phyloP scores from a whole-genome alignment of 2,329 filamentous ascomycete genomes.

The Thielaviopsis punctulata region DNA sequence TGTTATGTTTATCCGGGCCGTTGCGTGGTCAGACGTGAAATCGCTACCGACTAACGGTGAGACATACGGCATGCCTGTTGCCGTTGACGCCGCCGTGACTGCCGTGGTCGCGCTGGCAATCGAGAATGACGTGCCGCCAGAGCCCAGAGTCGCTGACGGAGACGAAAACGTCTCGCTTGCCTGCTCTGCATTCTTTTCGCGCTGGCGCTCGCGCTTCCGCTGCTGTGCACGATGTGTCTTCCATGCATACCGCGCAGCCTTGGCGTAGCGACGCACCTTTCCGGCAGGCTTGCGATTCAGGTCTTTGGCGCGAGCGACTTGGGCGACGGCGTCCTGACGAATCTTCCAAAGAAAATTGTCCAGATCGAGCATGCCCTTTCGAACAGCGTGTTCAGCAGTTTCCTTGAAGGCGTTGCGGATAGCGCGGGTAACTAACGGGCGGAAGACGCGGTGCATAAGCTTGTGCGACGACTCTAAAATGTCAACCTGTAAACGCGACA shows the following conservation, averaged over 20 bases:
- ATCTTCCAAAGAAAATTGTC: constrained; percentile 60
- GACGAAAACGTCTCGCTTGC: neutral
- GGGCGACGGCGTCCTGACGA: constrained; percentile 67
- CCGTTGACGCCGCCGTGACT: neutral
- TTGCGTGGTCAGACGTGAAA: neutral
- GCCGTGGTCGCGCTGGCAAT: neutral
- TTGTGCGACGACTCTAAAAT: constrained; percentile 93
- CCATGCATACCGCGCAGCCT: constrained; percentile 10
- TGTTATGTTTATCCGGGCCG: constrained; percentile 49
- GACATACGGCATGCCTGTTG: neutral
- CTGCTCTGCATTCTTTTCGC: neutral
- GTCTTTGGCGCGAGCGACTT: constrained; percentile 40
- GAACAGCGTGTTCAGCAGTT: constrained; percentile 76
- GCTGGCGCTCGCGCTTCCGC: neutral
- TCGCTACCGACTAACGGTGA: neutral
- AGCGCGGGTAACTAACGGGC: constrained; percentile 70
- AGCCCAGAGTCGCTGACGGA: neutral
- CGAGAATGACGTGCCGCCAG: neutral
- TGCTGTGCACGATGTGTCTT: neutral
- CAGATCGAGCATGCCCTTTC: constrained; percentile 58
- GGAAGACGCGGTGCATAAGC: constrained; percentile 69
- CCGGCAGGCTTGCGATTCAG: constrained; percentile 55
- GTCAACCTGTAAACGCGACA: constrained; percentile 73
- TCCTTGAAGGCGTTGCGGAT: constrained; percentile 75
- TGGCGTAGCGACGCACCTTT: constrained; percentile 72